These are phyloP conservation scores for Mortierella polycephala DNA, from an alignment of 371 early-diverging fungal species.

Conservation along the genomic window DNA sequence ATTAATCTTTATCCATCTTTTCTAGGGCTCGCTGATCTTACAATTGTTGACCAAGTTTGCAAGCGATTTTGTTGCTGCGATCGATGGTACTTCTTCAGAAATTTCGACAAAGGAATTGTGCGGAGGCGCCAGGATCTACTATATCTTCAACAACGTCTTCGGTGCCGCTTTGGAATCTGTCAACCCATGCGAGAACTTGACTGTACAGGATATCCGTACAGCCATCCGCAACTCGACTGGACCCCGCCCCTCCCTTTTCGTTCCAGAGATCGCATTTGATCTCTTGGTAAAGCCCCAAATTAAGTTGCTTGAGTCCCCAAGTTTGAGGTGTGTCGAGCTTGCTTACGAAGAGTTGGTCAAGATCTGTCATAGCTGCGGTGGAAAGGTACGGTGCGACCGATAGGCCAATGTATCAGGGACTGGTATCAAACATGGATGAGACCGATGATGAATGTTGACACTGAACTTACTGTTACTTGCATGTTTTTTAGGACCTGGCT, in stretches of 20 bases:
- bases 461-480: not conserved
- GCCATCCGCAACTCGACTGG: slow-evolving; percentile 93
- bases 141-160: slow-evolving; percentile 90
- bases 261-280: slow-evolving; percentile 92
- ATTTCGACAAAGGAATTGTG: slow-evolving; percentile 92
- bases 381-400: slow-evolving; percentile 58
- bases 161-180: slow-evolving; percentile 82
- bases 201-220: slow-evolving; percentile 85
- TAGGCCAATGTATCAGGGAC: slow-evolving; percentile 1
- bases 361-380: slow-evolving; percentile 88
- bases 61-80: slow-evolving; percentile 80
- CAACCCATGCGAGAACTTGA: slow-evolving; percentile 79
- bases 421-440: not conserved
- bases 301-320: slow-evolving; percentile 82
- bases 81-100: slow-evolving; percentile 86
- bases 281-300: slow-evolving; percentile 88
- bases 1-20: not conserved
- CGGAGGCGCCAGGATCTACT: slow-evolving; percentile 92
- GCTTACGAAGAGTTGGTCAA: slow-evolving; percentile 90
- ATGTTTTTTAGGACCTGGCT: slow-evolving; percentile 65
- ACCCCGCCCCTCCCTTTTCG: slow-evolving; percentile 87
- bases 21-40: slow-evolving; percentile 74
- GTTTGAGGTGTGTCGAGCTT: slow-evolving; percentile 85
- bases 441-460: not conserved
- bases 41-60: slow-evolving; percentile 86